These are phyloP conservation scores for Bertia moriformis DNA, from an alignment of 2,329 filamentous ascomycete species.

Conservation along the genomic window DNA sequence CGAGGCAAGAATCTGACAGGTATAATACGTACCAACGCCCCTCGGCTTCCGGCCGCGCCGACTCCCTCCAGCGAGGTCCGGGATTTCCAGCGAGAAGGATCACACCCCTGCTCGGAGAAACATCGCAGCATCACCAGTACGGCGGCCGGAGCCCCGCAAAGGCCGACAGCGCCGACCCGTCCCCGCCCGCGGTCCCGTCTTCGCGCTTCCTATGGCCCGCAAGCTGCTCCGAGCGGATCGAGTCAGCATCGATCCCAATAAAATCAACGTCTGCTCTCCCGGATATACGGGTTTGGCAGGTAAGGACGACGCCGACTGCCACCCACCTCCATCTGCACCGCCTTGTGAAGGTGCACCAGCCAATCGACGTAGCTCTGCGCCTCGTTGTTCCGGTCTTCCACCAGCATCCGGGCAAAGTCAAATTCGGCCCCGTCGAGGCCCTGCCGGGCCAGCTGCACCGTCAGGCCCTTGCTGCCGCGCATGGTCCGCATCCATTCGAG, in stretches of 20 bases:
- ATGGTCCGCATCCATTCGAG: slow-evolving; percentile 70
- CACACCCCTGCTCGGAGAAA: too few species aligned
- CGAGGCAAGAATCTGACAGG: too few species aligned
- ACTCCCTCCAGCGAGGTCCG: too few species aligned
- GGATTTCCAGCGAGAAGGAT: too few species aligned
- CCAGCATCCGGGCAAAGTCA: slow-evolving; percentile 79
- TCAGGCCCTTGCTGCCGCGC: slow-evolving; percentile 74
- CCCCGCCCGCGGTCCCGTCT: slow-evolving; percentile 42
- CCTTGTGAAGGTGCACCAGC: slow-evolving; percentile 87
- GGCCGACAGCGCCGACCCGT: slow-evolving; percentile 31
- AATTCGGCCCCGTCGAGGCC: slow-evolving; percentile 90
- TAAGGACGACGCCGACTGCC: slow-evolving; percentile 15
- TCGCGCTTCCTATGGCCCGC: slow-evolving; percentile 54
- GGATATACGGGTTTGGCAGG: too few species aligned
- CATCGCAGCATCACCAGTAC: slow-evolving; percentile 48
- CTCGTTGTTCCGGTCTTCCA: slow-evolving; percentile 94
- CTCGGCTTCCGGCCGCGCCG: too few species aligned
- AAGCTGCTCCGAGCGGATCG: neutral
- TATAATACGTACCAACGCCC: too few species aligned
- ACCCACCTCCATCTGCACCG: slow-evolving; percentile 79
- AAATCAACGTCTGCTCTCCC: slow-evolving; percentile 4
- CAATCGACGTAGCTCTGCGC: slow-evolving; percentile 97
- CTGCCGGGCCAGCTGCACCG: slow-evolving; percentile 80
- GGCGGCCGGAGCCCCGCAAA: slow-evolving; percentile 44
- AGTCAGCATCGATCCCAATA: slow-evolving; percentile 2